A percentile compares a stretch with the other conserved stretches of the same genome.
Evolutionary conservation across 139 green algal species (phyloP).

Genomic region (Diplosphaera chodatii): DNA sequence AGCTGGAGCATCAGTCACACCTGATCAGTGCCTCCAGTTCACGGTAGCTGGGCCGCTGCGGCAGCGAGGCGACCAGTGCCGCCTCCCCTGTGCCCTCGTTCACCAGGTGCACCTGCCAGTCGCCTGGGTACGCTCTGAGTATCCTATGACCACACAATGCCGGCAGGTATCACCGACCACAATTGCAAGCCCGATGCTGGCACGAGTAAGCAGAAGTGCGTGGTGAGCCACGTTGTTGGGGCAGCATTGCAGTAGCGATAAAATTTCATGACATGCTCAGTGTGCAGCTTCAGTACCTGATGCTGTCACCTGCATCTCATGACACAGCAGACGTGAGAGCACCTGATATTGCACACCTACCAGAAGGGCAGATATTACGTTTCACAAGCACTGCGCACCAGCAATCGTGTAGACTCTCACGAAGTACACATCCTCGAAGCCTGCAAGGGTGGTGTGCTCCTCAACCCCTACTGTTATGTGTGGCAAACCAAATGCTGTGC

Average conservation of each 20-base stretch:
- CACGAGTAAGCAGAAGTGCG: background rate
- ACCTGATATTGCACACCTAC: no score
- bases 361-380: no score
- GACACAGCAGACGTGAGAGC: no score
- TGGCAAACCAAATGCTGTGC: no score
- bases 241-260: no score
- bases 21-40: background rate
- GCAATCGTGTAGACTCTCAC: conserved; percentile 61
- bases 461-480: no score
- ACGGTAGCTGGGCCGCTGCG: background rate
- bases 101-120: conserved; percentile 50
- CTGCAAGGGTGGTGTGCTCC: conserved; percentile 32
- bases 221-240: no score
- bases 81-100: background rate
- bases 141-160: conserved; percentile 20
- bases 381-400: no score
- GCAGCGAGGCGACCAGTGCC: background rate
- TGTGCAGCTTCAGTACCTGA: no score
- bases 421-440: conserved; percentile 61
- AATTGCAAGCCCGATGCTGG: no score
- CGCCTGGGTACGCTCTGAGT: conserved; percentile 34
- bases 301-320: conserved; percentile 56
- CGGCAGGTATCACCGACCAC: no score
- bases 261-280: no score
- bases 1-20: background rate